phyloP scores from a whole-genome alignment of 305 asterid genomes.

The Stenogyne calaminthoides region DNA sequence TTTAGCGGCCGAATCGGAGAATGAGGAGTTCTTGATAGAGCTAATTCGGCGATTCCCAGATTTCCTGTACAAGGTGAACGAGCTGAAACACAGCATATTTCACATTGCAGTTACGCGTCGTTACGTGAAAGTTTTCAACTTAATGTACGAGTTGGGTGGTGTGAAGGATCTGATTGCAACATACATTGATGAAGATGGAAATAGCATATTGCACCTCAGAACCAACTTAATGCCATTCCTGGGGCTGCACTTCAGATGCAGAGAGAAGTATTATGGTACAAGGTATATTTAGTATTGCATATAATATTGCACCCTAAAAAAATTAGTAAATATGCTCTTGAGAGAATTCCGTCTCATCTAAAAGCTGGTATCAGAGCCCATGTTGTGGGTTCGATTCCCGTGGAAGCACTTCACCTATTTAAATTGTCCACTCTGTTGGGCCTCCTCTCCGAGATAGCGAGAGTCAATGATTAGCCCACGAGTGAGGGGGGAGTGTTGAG shows the following conservation, averaged over 20 bases:
- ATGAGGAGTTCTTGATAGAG: slow-evolving; percentile 38
- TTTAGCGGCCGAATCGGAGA: slow-evolving; percentile 34
- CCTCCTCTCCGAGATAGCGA: too few species aligned
- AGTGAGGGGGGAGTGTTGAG: too few species aligned
- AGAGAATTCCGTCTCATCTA: too few species aligned
- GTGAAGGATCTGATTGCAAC: slow-evolving; percentile 31
- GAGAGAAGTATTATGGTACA: slow-evolving; percentile 43
- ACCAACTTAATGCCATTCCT: slow-evolving; percentile 33
- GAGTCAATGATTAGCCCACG: too few species aligned
- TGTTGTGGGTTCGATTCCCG: too few species aligned
- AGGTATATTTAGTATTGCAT: slow-evolving; percentile 22
- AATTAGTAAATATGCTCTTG: too few species aligned
- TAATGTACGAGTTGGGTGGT: slow-evolving; percentile 35
- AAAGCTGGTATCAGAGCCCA: too few species aligned
- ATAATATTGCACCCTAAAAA: too few species aligned
- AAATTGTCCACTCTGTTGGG: too few species aligned
- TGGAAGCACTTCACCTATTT: too few species aligned
- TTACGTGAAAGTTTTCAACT: slow-evolving; percentile 34
- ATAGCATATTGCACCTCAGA: slow-evolving; percentile 39
- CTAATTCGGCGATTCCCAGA: slow-evolving; percentile 30
- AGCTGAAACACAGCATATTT: slow-evolving; percentile 34
- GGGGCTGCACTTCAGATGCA: slow-evolving; percentile 53
- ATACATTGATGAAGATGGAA: slow-evolving; percentile 30
- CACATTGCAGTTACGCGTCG: slow-evolving; percentile 43
- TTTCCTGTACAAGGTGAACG: slow-evolving; percentile 31